These are phyloP conservation scores for Neoboletus magnificus DNA, from an alignment of 768 basidiomycete genomes.

Conservation along the genomic window DNA sequence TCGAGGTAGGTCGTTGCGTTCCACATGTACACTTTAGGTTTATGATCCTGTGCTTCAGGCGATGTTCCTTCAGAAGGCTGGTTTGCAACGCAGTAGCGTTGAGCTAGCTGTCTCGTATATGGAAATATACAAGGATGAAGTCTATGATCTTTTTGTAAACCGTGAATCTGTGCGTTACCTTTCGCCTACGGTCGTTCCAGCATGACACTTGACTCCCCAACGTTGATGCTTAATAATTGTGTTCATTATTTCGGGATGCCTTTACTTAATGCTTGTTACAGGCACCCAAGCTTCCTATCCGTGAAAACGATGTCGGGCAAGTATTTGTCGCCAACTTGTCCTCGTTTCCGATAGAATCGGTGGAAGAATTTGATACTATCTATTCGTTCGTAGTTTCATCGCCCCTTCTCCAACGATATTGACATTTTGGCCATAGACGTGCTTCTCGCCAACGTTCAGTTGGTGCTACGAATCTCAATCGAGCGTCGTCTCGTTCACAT, in stretches of 20 bases:
- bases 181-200: neutral
- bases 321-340: conserved; percentile 55
- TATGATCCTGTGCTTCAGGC: conserved; percentile 35
- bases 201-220: neutral
- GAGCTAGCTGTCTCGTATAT: conserved; percentile 67
- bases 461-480: conserved; percentile 83
- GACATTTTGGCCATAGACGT: conserved; percentile 38
- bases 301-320: conserved; percentile 50
- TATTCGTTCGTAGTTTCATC: conserved; percentile 40
- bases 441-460: conserved; percentile 79
- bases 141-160: conserved; percentile 78
- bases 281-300: conserved; percentile 53
- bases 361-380: conserved; percentile 46
- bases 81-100: conserved; percentile 40
- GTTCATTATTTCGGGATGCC: neutral
- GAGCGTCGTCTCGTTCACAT: conserved; percentile 83
- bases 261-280: conserved; percentile 16
- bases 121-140: conserved; percentile 92
- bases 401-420: neutral
- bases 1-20: conserved; percentile 48
- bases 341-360: conserved; percentile 34
- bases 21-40: neutral
- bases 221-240: neutral
- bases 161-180: conserved; percentile 55
- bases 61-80: conserved; percentile 51